Conservation (phyloP, 75 land plant species). For the Cryptomeria japonica region DNA sequence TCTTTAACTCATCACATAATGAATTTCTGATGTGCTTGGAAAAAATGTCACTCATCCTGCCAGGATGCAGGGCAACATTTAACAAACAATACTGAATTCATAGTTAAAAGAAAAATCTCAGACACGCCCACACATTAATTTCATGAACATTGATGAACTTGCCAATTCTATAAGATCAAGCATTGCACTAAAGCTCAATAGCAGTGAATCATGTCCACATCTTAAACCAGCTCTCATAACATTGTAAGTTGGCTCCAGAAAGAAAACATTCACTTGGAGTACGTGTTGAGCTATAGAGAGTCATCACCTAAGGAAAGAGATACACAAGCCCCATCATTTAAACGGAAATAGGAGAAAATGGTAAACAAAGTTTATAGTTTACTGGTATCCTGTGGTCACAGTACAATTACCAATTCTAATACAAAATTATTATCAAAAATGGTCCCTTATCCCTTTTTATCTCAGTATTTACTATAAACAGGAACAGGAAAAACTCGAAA, state of each 20-base stretch:
- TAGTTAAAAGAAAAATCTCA: background rate
- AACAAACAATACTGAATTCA: background rate
- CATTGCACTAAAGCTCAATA: background rate
- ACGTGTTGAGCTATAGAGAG: background rate
- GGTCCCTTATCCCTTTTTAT: background rate
- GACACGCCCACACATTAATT: background rate
- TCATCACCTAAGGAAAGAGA: background rate
- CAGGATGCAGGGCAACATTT: background rate
- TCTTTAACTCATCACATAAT: background rate
- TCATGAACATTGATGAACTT: constrained; percentile 8
- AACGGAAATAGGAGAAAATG: background rate
- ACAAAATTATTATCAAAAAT: background rate
- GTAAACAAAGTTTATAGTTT: background rate
- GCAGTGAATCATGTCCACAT: background rate
- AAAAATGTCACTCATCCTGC: background rate
- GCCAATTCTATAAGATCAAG: constrained; percentile 18
- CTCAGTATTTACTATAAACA: background rate
- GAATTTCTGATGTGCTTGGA: background rate
- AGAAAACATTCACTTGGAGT: background rate
- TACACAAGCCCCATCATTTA: background rate
- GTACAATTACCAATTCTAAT: background rate
- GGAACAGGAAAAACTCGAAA: background rate
- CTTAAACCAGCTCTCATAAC: background rate
- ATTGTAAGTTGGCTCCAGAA: background rate
- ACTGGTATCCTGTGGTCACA: background rate